These are phyloP conservation scores for Lecanicillium sp. DNA, from an alignment of 2,329 filamentous ascomycete genomes.

Conservation along the genomic window DNA sequence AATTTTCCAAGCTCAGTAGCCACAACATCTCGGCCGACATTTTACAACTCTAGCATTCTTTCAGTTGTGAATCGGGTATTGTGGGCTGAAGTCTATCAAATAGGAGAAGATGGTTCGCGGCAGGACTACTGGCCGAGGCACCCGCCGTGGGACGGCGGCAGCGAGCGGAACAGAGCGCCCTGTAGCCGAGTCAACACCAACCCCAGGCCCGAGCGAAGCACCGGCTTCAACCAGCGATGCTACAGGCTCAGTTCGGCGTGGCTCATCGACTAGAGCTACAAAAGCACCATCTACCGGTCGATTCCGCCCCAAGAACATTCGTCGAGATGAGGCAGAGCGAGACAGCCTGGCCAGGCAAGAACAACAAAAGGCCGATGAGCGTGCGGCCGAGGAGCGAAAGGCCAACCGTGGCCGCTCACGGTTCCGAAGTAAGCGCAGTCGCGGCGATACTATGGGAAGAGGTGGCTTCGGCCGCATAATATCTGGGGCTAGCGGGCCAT, in stretches of 20 bases:
- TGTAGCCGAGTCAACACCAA: slow-evolving; percentile 10
- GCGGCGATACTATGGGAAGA: slow-evolving; percentile 35
- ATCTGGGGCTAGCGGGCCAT: slow-evolving; percentile 30
- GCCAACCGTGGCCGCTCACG: slow-evolving; percentile 27
- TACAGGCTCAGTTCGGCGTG: slow-evolving; percentile 4
- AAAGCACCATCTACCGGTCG: slow-evolving; percentile 28
- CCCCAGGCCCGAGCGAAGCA: slow-evolving; percentile 11
- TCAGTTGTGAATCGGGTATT: too few relatives aligned
- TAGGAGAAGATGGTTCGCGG: slow-evolving; percentile 22
- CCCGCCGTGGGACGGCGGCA: slow-evolving; percentile 19
- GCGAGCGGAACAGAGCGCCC: slow-evolving; percentile 16
- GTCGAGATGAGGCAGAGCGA: slow-evolving; percentile 41
- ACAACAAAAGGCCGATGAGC: slow-evolving; percentile 32
- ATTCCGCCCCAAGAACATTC: slow-evolving; percentile 39
- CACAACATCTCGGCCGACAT: slow-evolving; percentile 12
- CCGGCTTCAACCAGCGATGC: slow-evolving; percentile 9
- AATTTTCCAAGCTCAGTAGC: slow-evolving; percentile 17
- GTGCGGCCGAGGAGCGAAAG: slow-evolving; percentile 30
- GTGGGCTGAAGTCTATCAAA: too few relatives aligned
- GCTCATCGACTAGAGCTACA: slow-evolving; percentile 21
- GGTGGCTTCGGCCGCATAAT: slow-evolving; percentile 27
- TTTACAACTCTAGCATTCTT: background rate
- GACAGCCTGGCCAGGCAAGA: slow-evolving; percentile 37
- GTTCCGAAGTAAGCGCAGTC: slow-evolving; percentile 33
- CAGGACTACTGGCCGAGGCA: slow-evolving; percentile 22